Percentiles rank a stretch among this genome's conserved stretches.
These are phyloP conservation scores for Infundibulicybe gibba DNA, from an alignment of 768 basidiomycete species.

Conservation along the genomic window DNA sequence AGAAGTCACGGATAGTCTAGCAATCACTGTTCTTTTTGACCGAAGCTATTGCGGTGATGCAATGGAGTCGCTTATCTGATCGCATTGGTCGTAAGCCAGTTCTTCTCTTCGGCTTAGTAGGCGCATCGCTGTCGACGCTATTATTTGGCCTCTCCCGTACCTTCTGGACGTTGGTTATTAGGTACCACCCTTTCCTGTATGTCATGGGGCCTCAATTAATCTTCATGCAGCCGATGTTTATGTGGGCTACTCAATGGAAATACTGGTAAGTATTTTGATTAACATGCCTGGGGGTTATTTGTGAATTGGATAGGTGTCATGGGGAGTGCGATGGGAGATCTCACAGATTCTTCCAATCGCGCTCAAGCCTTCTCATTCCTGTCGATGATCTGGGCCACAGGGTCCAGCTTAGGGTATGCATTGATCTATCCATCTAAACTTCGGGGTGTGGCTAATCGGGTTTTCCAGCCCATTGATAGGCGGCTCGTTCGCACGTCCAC, in stretches of 20 bases:
- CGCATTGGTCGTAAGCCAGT: no score
- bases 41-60: no score
- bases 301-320: constrained; percentile 32
- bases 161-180: constrained; percentile 3
- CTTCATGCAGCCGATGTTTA: no score
- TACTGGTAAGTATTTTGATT: constrained; percentile 40
- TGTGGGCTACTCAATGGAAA: no score
- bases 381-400: constrained; percentile 15
- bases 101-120: no score
- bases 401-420: constrained; percentile 16
- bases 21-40: no score
- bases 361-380: no score
- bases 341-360: no score
- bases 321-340: no score
- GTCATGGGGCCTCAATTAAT: background rate
- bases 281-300: background rate
- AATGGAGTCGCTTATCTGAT: no score
- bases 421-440: constrained; percentile 29
- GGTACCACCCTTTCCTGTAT: constrained; percentile 12
- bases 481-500: constrained; percentile 33
- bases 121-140: no score
- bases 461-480: constrained; percentile 4
- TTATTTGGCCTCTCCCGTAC: no score
- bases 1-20: constrained; percentile 4
- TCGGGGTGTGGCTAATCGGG: background rate